These are phyloP conservation scores for Pulveroboletus ravenelii DNA, from an alignment of 768 basidiomycete species.

Conservation along the genomic window DNA sequence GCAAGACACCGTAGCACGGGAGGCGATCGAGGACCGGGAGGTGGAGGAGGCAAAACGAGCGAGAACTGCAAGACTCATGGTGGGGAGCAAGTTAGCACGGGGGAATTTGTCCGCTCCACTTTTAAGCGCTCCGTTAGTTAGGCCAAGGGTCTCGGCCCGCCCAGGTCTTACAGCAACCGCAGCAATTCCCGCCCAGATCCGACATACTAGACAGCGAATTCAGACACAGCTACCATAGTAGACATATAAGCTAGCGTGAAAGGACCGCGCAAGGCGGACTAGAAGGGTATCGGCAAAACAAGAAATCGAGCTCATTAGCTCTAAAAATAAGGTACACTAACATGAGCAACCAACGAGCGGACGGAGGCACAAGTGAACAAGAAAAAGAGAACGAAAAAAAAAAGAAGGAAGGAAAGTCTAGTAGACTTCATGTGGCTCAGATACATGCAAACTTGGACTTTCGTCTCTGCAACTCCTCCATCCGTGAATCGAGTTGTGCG, in stretches of 20 bases:
- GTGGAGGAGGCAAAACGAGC: constrained; percentile 18
- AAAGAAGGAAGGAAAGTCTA: too few species aligned
- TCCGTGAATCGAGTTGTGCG: constrained; percentile 79
- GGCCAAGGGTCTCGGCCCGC: constrained; percentile 4
- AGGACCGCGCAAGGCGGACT: constrained; percentile 10
- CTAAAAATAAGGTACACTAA: constrained; percentile 28
- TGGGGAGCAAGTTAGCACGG: constrained; percentile 7
- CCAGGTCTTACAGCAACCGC: constrained; percentile 4
- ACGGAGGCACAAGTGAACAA: neutral
- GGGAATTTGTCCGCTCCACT: constrained; percentile 16
- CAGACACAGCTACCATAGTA: constrained; percentile 28
- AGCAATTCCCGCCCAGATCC: neutral
- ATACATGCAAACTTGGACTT: constrained; percentile 93
- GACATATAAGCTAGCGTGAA: constrained; percentile 31
- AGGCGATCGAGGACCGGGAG: constrained; percentile 11
- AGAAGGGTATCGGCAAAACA: constrained; percentile 30
- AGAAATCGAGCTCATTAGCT: constrained; percentile 21
- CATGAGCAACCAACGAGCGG: constrained; percentile 24
- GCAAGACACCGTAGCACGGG: constrained; percentile 6
- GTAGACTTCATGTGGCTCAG: constrained; percentile 40
- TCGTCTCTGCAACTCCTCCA: constrained; percentile 78
- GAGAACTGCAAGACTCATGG: constrained; percentile 30
- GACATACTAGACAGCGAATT: constrained; percentile 20
- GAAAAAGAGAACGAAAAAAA: constrained; percentile 2
- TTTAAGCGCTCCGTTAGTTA: constrained; percentile 13